Conservation (phyloP, 1,139 yeast genomes). For the Debaryomycetaceae sp. region DNA sequence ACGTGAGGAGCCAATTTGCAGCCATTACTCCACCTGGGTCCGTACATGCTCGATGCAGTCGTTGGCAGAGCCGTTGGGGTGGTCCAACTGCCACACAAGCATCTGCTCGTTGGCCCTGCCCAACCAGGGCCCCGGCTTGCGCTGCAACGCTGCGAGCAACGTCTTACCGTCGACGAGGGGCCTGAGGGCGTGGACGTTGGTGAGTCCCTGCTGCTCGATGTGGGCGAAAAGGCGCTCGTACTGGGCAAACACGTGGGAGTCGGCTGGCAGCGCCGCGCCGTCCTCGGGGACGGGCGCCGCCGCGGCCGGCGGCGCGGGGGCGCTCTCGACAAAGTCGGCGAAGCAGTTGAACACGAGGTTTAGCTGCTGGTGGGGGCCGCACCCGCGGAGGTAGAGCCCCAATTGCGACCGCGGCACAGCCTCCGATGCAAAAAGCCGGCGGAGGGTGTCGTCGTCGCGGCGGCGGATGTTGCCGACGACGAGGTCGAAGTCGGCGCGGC, state of each 20-base stretch:
- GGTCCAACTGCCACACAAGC: conserved; percentile 69
- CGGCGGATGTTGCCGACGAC: conserved; percentile 36
- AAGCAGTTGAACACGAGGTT: conserved; percentile 32
- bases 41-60: conserved; percentile 50
- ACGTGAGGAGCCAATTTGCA: not conserved
- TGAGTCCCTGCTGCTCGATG: conserved; percentile 28
- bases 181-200: conserved; percentile 39
- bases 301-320: too few relatives aligned
- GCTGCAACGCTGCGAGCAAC: conserved; percentile 43
- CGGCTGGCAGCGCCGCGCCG: conserved; percentile 3
- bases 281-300: not conserved
- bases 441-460: conserved; percentile 14
- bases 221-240: conserved; percentile 31
- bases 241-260: conserved; percentile 10
- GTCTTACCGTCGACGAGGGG: conserved; percentile 70
- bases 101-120: conserved; percentile 49
- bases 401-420: conserved; percentile 47
- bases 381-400: conserved; percentile 56
- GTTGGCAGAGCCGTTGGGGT: conserved; percentile 51
- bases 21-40: conserved; percentile 1
- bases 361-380: conserved; percentile 49
- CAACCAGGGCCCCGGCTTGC: conserved; percentile 87
- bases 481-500: conserved; percentile 51
- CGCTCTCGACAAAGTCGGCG: conserved; percentile 17
- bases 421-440: conserved; percentile 17